Base-by-base conservation (phyloP, 805 yeast species). In the Candida pseudoglaebosa region DNA sequence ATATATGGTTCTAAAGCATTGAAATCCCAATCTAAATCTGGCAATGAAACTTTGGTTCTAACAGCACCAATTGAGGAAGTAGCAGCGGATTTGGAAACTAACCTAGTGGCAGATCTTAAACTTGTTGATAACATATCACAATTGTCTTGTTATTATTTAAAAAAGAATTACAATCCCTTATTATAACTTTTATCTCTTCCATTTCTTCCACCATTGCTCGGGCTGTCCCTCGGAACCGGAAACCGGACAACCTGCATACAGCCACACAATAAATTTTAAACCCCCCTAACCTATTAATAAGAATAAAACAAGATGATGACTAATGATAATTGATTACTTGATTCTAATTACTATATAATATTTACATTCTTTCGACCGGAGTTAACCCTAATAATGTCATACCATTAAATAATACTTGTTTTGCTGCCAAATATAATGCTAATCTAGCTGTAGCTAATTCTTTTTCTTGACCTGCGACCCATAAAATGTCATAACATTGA, bases 331-430 rank as follows among this genome's bases (percentile, higher is more conserved):
- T n/a, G n/a, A 22, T 22, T 22, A 22, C 26, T 22, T 8, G 12
- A 8, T 8, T 8, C 22, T 12, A 37, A 4, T 5, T 10, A 16
- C n/a, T 37, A 8, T 34, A 8, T 29, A 5, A 19, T 17, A 18
- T 36, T 67, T 73, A 91, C 98, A 91, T 91, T 78, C 98, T 83
- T 54, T 91, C 96, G 45, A 93, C 98, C n/a, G 99, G 98, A 32
- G 97, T 89, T 59, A 93, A 75, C 41, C 97, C 96, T 56, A 93
- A 71, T 56, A 93, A 70, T 33, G 71, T 70, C 89, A 93, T 81
- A 71, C 97, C 99, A 57, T 89, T 90, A 67, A 72, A 72, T 51
- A 93, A 72, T 9, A 88, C 95, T 67, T 84, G 95, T 67, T 90
- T 81, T 37, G 96, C 96, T 47, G 96, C 73, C 38, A 83, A 73